Evolutionary conservation across 2,329 filamentous ascomycete genomes (phyloP).

Genomic region (Nakataea oryzae): DNA sequence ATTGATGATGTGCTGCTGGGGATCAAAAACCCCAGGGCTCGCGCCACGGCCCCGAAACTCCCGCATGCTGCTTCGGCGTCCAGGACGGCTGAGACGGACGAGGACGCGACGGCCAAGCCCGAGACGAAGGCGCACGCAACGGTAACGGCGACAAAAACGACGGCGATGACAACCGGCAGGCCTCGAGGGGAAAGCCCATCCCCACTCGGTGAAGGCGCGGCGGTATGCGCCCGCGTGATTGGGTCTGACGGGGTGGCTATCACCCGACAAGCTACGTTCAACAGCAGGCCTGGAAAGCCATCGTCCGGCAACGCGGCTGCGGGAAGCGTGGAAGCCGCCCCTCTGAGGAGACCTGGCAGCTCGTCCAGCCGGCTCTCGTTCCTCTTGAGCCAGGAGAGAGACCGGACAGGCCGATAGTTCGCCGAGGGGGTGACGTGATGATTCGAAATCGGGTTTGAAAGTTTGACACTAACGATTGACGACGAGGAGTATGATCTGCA

Average conservation of each 20-base stretch:
- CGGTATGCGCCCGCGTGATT: too few species aligned
- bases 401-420: too few species aligned
- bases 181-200: neutral
- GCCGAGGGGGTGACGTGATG: too few species aligned
- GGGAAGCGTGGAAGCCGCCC: neutral
- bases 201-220: neutral
- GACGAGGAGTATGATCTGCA: too few species aligned
- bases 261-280: neutral
- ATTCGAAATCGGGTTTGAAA: neutral
- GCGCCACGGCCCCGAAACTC: too few species aligned
- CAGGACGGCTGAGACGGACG: too few species aligned
- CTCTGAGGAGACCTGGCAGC: neutral
- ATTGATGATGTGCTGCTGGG: neutral
- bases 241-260: neutral
- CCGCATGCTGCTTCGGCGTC: too few species aligned
- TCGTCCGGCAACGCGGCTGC: neutral
- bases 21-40: too few species aligned
- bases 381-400: neutral
- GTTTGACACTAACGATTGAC: neutral
- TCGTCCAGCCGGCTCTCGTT: neutral
- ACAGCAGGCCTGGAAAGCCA: neutral
- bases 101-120: too few species aligned
- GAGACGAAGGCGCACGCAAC: neutral
- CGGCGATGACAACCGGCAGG: neutral
- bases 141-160: neutral